Evolutionary conservation across 1,139 yeast species (phyloP), one percentile per base, ranked within the genome.

Genomic region (Pichia sp.): DNA sequence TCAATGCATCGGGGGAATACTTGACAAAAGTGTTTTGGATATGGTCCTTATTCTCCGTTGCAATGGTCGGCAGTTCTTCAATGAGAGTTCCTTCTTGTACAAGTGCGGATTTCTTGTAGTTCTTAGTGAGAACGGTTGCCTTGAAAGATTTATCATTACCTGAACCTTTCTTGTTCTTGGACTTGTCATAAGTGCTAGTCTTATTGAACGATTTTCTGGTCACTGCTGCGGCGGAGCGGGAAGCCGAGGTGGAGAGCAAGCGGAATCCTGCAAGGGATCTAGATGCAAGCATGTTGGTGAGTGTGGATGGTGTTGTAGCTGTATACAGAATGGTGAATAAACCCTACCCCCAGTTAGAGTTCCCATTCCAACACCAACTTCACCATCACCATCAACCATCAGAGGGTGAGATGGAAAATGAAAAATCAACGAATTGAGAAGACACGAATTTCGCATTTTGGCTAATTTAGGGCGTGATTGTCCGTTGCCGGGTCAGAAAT

Each of bases 101-200:
- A 4, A 37, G 30, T 16, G 58, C 56, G 4, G 32, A 40, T 26
- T 42, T 49, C 30, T 40, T 43, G 32, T 41, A 51, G 26, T 55
- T 52, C 13, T 42, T 42, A 3, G 44, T 42, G 22, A 46, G 26
- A 12, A 54, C 30, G 2, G 51, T 24, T 12, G 48, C 50, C 21
- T 48, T 38, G 35, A 53, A 57, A 18, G 45, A 48, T 36, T 48
- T 41, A 33, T 49, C 55, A 32, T 50, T 52, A 30, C 61, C 61
- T 9, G 56, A 42, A 23, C 60, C 60, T 39, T 54, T 56, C 29
- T 44, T 50, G 35, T 47, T 46, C 32, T 49, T 52, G 10, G 52
- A 41, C 21, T 44, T 36, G 33, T 48, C 55, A 30, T 38, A 44
- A 29, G 45, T 17, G 30, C 36, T 25, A 30, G 47, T 48, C 29